Evolutionary conservation across 1,139 yeast genomes (phyloP).

Genomic region (Saccharomyces hybrid): DNA sequence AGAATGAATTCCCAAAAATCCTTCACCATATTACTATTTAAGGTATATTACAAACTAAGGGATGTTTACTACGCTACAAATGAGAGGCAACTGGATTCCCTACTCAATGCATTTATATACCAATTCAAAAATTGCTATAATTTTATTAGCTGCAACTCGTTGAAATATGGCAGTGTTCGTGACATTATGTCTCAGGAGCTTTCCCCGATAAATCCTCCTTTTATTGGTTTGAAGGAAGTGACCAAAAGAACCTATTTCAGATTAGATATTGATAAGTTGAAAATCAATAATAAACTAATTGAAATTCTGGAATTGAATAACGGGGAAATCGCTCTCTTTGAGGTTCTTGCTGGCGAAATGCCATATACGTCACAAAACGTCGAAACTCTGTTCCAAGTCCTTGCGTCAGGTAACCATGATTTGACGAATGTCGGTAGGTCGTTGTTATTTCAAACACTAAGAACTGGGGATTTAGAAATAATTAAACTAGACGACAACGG

Average conservation of each 20-base stretch:
- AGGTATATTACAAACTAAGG: not conserved
- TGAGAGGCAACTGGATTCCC: not conserved
- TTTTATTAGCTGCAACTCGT: constrained; percentile 7
- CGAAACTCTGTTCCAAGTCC: constrained; percentile 8
- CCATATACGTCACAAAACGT: constrained; percentile 6
- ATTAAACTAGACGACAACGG: constrained; percentile 4
- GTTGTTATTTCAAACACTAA: constrained; percentile 33
- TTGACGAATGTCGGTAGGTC: constrained; percentile 28
- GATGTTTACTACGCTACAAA: not conserved
- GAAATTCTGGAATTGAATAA: constrained; percentile 26
- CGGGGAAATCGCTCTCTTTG: constrained; percentile 32
- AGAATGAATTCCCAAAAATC: not conserved
- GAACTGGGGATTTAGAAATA: constrained; percentile 28
- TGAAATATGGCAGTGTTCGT: constrained; percentile 8
- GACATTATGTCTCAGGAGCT: constrained; percentile 12
- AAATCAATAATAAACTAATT: constrained; percentile 19
- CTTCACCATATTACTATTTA: not conserved
- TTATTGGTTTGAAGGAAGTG: constrained; percentile 10
- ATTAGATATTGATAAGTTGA: constrained; percentile 9
- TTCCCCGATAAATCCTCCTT: constrained; percentile 10
- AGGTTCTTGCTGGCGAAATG: constrained; percentile 21
- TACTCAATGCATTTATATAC: constrained; percentile 8
- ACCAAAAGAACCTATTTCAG: constrained; percentile 15
- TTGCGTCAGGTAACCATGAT: constrained; percentile 6
- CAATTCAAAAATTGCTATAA: constrained; percentile 14